Evolutionary conservation across 192 early-diverging fungal genomes (phyloP).

Genomic region (Coemansia brasiliensis): DNA sequence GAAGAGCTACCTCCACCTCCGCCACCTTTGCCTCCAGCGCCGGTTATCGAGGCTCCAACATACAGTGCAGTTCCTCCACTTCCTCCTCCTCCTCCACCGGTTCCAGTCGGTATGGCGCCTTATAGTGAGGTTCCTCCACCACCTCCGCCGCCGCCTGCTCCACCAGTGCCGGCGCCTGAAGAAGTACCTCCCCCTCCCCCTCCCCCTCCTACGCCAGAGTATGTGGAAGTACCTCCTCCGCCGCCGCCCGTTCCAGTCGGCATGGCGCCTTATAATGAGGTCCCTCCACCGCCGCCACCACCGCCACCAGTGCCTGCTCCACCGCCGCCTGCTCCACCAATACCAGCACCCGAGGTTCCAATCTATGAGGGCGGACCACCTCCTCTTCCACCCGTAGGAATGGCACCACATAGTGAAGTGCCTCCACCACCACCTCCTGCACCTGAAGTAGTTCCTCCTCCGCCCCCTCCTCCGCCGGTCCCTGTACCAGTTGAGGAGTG

Average conservation of each 20-base stretch:
- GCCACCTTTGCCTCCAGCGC: slow-evolving; percentile 13
- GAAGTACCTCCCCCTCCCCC: slow-evolving; percentile 2
- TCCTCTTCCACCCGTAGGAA: slow-evolving; percentile 13
- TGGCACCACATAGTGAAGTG: slow-evolving; percentile 19
- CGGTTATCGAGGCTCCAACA: background rate
- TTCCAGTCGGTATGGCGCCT: slow-evolving; percentile 8
- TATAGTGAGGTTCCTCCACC: slow-evolving; percentile 10
- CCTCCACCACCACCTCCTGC: slow-evolving; percentile 26
- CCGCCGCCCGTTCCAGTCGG: slow-evolving; percentile 9
- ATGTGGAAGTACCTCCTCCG: slow-evolving; percentile 26
- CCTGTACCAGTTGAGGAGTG: slow-evolving; percentile 24
- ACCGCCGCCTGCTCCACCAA: slow-evolving; percentile 18
- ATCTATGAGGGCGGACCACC: slow-evolving; percentile 8
- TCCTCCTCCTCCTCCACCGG: slow-evolving; percentile 17
- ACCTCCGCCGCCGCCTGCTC: slow-evolving; percentile 23
- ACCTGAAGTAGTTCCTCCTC: slow-evolving; percentile 5
- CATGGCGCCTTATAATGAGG: slow-evolving; percentile 6
- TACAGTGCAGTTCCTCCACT: slow-evolving; percentile 6
- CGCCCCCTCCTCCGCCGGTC: slow-evolving; percentile 7
- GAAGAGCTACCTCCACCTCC: slow-evolving; percentile 10
- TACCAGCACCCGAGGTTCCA: slow-evolving; percentile 7
- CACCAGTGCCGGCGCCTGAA: slow-evolving; percentile 10
- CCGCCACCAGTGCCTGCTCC: too few species aligned
- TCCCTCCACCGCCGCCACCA: slow-evolving; percentile 15
- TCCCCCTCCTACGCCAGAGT: background rate